Conservation (phyloP, 805 yeast genomes). For the Candida loeiensis region DNA sequence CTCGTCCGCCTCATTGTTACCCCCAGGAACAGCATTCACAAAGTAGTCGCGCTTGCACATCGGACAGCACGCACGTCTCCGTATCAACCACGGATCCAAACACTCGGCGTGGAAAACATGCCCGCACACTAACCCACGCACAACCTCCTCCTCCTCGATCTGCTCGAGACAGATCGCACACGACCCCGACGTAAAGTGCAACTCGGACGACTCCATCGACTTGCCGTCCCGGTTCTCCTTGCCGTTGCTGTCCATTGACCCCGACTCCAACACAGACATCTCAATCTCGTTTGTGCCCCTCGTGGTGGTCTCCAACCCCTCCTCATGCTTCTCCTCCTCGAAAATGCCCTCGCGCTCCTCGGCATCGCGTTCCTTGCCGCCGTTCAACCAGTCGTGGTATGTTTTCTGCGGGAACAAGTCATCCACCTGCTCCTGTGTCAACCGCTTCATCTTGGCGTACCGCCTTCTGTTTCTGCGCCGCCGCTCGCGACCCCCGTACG, state of each 20-base stretch:
- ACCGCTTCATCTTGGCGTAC: constrained; percentile 46
- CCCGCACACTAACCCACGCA: constrained; percentile 75
- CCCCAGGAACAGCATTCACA: constrained; percentile 27
- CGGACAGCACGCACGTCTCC: constrained; percentile 77
- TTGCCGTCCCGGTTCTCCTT: constrained; percentile 3
- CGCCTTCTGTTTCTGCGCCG: constrained; percentile 39
- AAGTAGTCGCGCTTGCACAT: constrained; percentile 73
- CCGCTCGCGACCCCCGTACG: not conserved
- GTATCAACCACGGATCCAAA: constrained; percentile 77
- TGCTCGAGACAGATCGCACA: constrained; percentile 79
- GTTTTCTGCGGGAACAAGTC: constrained; percentile 55
- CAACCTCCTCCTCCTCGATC: constrained; percentile 57
- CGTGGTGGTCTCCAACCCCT: not conserved
- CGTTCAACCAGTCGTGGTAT: constrained; percentile 57
- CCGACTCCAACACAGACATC: constrained; percentile 4
- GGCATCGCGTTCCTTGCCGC: constrained; percentile 54
- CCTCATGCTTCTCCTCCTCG: constrained; percentile 29
- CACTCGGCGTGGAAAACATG: constrained; percentile 81
- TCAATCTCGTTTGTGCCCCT: constrained; percentile 1
- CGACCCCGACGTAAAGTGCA: constrained; percentile 60
- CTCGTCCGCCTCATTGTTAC: constrained; percentile 4
- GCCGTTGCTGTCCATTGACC: not conserved
- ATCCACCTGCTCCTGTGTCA: constrained; percentile 57
- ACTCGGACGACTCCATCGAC: constrained; percentile 14
- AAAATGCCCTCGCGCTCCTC: constrained; percentile 43